Percentiles rank a stretch among this genome's conserved stretches.
These are phyloP conservation scores for Flaveria robusta DNA, from an alignment of 129 eudicot species.

Conservation along the genomic window DNA sequence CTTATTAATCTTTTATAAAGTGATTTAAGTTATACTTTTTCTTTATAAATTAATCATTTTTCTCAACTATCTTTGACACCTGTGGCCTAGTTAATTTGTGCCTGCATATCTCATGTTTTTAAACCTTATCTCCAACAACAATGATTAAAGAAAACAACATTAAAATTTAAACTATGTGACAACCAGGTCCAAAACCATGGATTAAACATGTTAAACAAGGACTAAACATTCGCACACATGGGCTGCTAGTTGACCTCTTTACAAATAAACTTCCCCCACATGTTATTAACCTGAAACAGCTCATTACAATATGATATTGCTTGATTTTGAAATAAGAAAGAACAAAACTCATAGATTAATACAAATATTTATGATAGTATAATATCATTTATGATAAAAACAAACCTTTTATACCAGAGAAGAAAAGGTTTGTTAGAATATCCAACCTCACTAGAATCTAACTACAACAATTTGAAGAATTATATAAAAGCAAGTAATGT, in stretches of 20 bases:
- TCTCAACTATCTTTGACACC: background rate
- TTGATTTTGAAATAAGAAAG: background rate
- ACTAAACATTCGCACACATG: constrained; percentile 22
- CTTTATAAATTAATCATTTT: background rate
- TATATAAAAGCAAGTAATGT: constrained; percentile 23
- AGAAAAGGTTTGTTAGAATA: constrained; percentile 10
- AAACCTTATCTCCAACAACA: background rate
- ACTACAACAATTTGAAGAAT: constrained; percentile 7
- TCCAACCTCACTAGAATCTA: constrained; percentile 30
- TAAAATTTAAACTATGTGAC: background rate
- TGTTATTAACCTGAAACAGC: constrained; percentile 29
- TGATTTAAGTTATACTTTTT: background rate
- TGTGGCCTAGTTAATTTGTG: background rate
- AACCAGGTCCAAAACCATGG: constrained; percentile 5
- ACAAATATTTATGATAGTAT: background rate
- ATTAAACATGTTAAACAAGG: constrained; percentile 12
- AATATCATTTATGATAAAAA: background rate
- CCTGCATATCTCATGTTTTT: background rate
- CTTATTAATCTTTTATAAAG: background rate
- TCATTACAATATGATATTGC: background rate
- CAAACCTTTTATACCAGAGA: background rate
- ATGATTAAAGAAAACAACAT: background rate
- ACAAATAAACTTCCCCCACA: constrained; percentile 22
- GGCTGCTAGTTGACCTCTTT: constrained; percentile 41
- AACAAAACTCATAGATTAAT: background rate